Evolutionary conservation across 164 flowering plant genomes (phyloP), one percentile per base, ranked within the genome.

Genomic region (Taxillus chinensis): DNA sequence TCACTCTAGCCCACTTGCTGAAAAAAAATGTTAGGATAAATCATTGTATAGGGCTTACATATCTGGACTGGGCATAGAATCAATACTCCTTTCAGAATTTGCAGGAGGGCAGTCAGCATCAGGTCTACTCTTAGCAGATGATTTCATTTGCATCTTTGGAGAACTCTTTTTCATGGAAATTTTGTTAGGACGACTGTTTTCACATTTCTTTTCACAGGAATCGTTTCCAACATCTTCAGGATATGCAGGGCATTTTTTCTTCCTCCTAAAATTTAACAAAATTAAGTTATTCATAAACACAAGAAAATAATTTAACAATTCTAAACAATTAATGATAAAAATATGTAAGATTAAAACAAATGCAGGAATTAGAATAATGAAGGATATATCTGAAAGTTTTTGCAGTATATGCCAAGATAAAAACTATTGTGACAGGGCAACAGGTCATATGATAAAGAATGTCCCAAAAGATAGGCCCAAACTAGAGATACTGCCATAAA

Each of bases 21-120:
- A 48, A 17, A 54, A 17, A 54, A 17, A 10, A 4, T 53, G 49
- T 39, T 65, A 50, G 16, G 9, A 62, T 3, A 48, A 11, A 48
- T 11, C 51, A 48, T 48, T 11, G 39, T 13, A 52, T 50, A 55
- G 51, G 57, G 45, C 63, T 13, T 71, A 84, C 92, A 76, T 59
- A 66, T 69, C 70, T 41, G 58, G 59, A 59, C 38, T 59, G 3
- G 68, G 48, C 37, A 60, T 16, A 55, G 73, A 54, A 40, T 69
- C 71, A 56, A 17, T 53, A 51, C 7, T 60, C 9, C 56, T 51
- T 62, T 72, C 68, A 70, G 51, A 70, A 67, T 48, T 64, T 65
- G 66, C 64, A 57, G 64, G 14, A 15, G 57, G 13, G 59, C 66
- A 63, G 11, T 37, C 67, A 37, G 40, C 42, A 46, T 69, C 61